A percentile compares a stretch with the other conserved stretches of the same genome.
phyloP scores from a whole-genome alignment of 306 rosid species.

The Cotoneaster glaucophyllus region DNA sequence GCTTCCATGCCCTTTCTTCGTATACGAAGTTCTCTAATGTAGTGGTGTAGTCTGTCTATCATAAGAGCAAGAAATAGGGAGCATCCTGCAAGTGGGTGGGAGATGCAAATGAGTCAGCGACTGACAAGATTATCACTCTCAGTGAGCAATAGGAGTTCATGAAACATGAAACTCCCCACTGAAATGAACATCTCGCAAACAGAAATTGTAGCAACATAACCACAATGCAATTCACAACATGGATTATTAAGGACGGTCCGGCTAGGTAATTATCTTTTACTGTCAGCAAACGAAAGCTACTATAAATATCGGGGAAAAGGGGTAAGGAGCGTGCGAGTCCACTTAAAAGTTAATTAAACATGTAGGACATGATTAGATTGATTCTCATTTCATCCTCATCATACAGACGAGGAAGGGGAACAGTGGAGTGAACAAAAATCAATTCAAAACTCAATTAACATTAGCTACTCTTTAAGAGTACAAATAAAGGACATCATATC shows the following conservation, averaged over 20 bases:
- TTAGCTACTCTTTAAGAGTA: not conserved
- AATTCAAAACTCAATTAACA: not conserved
- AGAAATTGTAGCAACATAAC: not conserved
- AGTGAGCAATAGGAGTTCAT: not conserved
- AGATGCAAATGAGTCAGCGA: conserved; percentile 4
- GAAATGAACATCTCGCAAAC: not conserved
- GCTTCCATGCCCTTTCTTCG: conserved; percentile 84
- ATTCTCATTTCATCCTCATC: not conserved
- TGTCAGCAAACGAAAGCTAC: not conserved
- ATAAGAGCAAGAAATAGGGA: conserved; percentile 69
- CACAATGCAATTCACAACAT: not conserved
- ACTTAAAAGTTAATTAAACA: not conserved
- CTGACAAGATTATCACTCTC: conserved; percentile 8
- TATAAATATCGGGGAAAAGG: not conserved
- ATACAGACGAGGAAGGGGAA: not conserved
- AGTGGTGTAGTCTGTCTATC: conserved; percentile 86
- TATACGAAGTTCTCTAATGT: conserved; percentile 73
- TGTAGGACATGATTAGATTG: not conserved
- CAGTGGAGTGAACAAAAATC: not conserved
- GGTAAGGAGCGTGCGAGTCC: not conserved
- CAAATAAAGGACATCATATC: not conserved
- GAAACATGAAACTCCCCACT: not conserved
- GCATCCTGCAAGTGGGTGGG: conserved; percentile 54
- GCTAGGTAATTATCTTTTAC: not conserved
- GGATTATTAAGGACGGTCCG: not conserved